These are phyloP conservation scores for Nyctanthes arbortristis DNA, from an alignment of 257 asterid genomes.

Conservation along the genomic window DNA sequence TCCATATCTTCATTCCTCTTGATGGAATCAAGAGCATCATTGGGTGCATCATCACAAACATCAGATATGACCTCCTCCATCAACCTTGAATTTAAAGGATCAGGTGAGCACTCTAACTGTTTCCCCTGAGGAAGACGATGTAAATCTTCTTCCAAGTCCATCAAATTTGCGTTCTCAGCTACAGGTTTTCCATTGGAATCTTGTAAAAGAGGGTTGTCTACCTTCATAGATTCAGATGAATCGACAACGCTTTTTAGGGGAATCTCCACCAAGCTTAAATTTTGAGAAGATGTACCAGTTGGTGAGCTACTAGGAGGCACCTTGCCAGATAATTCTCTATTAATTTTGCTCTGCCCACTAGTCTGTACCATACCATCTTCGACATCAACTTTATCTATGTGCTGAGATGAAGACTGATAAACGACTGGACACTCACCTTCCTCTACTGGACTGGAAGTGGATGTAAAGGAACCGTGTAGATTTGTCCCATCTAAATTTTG, in stretches of 20 bases:
- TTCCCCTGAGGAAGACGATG: slow-evolving; percentile 29
- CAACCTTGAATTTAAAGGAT: slow-evolving; percentile 29
- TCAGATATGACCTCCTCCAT: slow-evolving; percentile 36
- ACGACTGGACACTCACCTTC: not conserved
- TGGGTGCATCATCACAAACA: slow-evolving; percentile 35
- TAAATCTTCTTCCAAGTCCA: slow-evolving; percentile 30
- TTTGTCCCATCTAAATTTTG: slow-evolving; percentile 21
- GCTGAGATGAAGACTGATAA: slow-evolving; percentile 25
- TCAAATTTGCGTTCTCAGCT: slow-evolving; percentile 21
- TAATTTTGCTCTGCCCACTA: slow-evolving; percentile 26
- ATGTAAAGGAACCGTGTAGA: slow-evolving; percentile 24
- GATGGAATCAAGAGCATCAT: slow-evolving; percentile 20
- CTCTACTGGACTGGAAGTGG: not conserved
- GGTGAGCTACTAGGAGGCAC: slow-evolving; percentile 34
- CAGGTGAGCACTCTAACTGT: slow-evolving; percentile 35
- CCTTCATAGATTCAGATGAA: slow-evolving; percentile 32
- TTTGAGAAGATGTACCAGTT: slow-evolving; percentile 28
- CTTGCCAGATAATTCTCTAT: slow-evolving; percentile 35
- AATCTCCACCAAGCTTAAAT: slow-evolving; percentile 23
- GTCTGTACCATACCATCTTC: slow-evolving; percentile 35
- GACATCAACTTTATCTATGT: slow-evolving; percentile 31
- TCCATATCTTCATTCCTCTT: slow-evolving; percentile 51
- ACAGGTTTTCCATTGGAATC: slow-evolving; percentile 29
- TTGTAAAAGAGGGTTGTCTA: slow-evolving; percentile 29
- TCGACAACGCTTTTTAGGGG: slow-evolving; percentile 29